phyloP scores from a whole-genome alignment of 148 eudicot genomes.

The Cornus controversa region DNA sequence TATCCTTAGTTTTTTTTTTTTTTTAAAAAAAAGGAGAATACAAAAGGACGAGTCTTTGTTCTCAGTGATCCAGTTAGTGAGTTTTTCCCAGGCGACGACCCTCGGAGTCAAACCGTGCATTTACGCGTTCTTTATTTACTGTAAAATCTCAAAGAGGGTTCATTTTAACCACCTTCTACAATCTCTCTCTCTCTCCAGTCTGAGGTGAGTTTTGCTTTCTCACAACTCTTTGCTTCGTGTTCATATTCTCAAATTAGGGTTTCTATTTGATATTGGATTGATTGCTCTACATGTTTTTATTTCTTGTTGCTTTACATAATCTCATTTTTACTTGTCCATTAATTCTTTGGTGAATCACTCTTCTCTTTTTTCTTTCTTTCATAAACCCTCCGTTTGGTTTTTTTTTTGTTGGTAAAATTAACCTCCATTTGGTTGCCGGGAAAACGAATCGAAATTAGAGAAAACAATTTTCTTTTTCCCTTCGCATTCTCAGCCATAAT shows the following conservation, averaged over 20 bases:
- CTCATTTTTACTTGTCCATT: too few species aligned
- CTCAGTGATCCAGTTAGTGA: too few species aligned
- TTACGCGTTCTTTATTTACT: background rate
- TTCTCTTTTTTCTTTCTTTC: too few species aligned
- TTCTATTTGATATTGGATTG: too few species aligned
- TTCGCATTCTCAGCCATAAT: too few species aligned
- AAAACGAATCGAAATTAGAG: background rate
- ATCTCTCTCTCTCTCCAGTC: too few species aligned
- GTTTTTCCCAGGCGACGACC: background rate
- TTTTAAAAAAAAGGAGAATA: too few species aligned
- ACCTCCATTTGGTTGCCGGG: background rate
- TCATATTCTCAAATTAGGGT: background rate
- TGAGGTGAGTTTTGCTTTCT: background rate
- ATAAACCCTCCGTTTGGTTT: background rate
- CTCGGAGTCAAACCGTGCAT: background rate
- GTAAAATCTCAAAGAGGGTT: background rate
- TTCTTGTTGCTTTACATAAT: background rate
- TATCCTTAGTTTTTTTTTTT: too few species aligned
- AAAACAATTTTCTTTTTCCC: background rate
- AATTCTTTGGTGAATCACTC: too few species aligned
- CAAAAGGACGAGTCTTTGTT: too few species aligned
- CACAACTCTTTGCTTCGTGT: background rate
- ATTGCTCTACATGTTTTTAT: background rate
- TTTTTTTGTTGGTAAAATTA: too few species aligned
- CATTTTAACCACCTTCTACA: background rate